Conservation (phyloP, 169 alveolate species). For the Cardiosporidium cionae region DNA sequence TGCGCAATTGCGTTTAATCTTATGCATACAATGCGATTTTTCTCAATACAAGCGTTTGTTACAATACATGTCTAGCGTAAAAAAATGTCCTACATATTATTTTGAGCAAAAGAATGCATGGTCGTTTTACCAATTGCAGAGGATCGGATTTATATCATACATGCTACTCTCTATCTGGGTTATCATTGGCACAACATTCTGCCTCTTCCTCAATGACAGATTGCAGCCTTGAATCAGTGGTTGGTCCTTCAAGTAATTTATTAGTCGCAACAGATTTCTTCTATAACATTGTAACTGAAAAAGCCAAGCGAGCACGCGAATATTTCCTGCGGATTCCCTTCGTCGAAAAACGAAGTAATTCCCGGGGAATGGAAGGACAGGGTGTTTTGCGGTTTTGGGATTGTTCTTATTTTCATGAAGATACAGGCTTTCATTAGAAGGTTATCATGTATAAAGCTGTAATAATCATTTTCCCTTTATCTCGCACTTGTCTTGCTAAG, state of each 20-base stretch:
- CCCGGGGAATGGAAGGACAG: not conserved
- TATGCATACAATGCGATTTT: too few species aligned
- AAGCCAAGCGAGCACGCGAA: not conserved
- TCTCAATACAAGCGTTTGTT: too few species aligned
- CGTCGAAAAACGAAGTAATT: not conserved
- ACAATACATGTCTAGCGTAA: too few species aligned
- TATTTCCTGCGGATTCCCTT: not conserved
- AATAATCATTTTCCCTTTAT: too few species aligned
- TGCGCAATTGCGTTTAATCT: too few species aligned
- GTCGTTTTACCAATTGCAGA: not conserved
- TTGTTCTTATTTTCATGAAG: too few species aligned
- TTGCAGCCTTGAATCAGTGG: not conserved
- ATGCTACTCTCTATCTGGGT: conserved; percentile 77
- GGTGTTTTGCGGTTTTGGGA: too few species aligned
- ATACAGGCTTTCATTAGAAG: too few species aligned
- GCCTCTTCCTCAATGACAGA: not conserved
- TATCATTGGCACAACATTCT: conserved; percentile 31
- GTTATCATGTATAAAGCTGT: too few species aligned
- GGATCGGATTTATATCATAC: conserved; percentile 78
- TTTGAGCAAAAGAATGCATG: too few species aligned
- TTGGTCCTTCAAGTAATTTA: not conserved
- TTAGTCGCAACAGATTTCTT: not conserved
- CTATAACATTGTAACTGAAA: not conserved
- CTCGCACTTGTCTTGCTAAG: too few species aligned
- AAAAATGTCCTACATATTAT: too few species aligned